phyloP scores from a whole-genome alignment of 371 early-diverging fungal species.

The Rhizopus stolonifer region DNA sequence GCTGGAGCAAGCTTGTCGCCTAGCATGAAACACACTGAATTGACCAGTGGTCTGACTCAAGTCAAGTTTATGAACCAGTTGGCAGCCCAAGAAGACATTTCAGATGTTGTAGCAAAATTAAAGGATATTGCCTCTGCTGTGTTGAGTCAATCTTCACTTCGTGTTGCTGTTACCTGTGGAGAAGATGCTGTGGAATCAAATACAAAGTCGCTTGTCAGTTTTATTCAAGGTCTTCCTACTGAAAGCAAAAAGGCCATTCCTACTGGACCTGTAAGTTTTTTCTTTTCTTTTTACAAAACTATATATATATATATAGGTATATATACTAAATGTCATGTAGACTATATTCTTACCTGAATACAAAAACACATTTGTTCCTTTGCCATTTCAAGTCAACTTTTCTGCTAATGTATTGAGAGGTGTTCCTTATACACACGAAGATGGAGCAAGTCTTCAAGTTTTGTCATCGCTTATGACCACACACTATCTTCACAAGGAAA shows the following conservation, averaged over 20 bases:
- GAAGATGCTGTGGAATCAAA: conserved; percentile 60
- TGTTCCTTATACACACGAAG: conserved; percentile 83
- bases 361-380: conserved; percentile 56
- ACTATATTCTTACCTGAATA: conserved; percentile 35
- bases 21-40: conserved; percentile 58
- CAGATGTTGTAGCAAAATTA: conserved; percentile 61
- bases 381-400: conserved; percentile 89
- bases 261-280: neutral
- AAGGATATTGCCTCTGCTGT: conserved; percentile 57
- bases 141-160: conserved; percentile 57
- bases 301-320: too few relatives aligned
- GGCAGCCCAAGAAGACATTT: conserved; percentile 58
- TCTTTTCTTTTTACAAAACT: too few relatives aligned
- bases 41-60: conserved; percentile 76
- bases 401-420: conserved; percentile 71
- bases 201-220: conserved; percentile 52
- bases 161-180: conserved; percentile 70
- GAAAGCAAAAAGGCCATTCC: conserved; percentile 17
- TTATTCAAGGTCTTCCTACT: conserved; percentile 51
- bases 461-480: conserved; percentile 81
- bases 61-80: conserved; percentile 77
- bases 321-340: conserved; percentile 11
- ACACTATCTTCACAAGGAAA: conserved; percentile 88
- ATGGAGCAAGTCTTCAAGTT: conserved; percentile 77
- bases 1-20: conserved; percentile 70